phyloP scores from a whole-genome alignment of 208 protist genomes.

The Polymyxa betae region DNA sequence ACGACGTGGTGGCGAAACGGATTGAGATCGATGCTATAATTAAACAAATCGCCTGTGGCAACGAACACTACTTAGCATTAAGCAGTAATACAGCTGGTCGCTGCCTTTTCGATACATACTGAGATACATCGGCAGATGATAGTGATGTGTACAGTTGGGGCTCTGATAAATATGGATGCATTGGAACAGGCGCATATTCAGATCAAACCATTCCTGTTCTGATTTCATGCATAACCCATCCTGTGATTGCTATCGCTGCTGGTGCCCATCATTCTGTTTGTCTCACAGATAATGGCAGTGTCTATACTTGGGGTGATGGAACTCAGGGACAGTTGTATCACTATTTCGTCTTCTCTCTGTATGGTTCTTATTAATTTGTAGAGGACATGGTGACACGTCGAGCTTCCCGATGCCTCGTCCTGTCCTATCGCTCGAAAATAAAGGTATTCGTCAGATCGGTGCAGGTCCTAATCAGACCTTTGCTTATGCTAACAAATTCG shows the following conservation, averaged over 20 bases:
- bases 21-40: neutral
- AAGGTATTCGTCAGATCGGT: neutral
- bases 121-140: neutral
- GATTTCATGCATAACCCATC: neutral
- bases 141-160: neutral
- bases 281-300: neutral
- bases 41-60: constrained; percentile 1
- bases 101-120: neutral
- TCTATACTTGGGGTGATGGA: constrained; percentile 23
- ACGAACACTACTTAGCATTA: constrained; percentile 27
- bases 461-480: neutral
- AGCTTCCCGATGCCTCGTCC: constrained; percentile 2
- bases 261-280: constrained; percentile 5
- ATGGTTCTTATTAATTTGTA: constrained; percentile 21
- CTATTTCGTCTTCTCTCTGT: neutral
- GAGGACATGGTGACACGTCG: constrained; percentile 22
- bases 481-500: neutral
- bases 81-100: neutral
- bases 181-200: neutral
- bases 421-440: neutral
- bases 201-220: neutral
- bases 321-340: constrained; percentile 24
- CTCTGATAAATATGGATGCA: neutral
- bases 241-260: neutral
- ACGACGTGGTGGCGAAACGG: neutral